These are phyloP conservation scores for Syzygium oleosum DNA, from an alignment of 345 rosid species.

Conservation along the genomic window DNA sequence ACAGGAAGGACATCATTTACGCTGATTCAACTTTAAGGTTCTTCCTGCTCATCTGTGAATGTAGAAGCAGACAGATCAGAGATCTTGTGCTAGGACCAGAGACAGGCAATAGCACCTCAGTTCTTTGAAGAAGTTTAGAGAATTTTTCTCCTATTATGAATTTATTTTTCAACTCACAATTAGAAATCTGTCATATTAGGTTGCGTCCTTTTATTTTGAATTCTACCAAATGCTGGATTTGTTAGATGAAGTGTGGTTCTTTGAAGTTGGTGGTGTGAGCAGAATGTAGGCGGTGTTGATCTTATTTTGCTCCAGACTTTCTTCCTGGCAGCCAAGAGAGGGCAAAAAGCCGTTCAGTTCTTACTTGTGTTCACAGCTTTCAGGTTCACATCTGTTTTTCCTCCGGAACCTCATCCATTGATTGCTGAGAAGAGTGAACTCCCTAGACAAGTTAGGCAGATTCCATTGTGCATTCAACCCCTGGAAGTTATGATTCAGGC, in stretches of 20 bases:
- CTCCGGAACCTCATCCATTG: conserved; percentile 85
- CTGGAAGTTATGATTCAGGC: conserved; percentile 95
- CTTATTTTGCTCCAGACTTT: not conserved
- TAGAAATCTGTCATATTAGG: not conserved
- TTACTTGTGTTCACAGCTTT: conserved; percentile 50
- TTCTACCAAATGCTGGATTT: not conserved
- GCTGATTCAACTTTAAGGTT: not conserved
- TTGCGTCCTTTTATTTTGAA: not conserved
- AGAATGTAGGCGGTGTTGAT: not conserved
- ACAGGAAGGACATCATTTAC: not conserved
- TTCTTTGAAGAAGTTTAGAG: not conserved
- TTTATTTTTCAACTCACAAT: not conserved
- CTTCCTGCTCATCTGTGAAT: not conserved
- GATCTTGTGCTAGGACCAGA: not conserved
- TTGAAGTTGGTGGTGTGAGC: not conserved
- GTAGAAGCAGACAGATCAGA: not conserved
- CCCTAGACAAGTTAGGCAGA: conserved; percentile 35
- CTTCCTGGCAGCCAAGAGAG: not conserved
- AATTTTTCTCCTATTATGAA: not conserved
- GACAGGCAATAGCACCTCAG: not conserved
- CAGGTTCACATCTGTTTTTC: conserved; percentile 82
- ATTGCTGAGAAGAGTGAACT: conserved; percentile 34
- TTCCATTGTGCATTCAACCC: conserved; percentile 59
- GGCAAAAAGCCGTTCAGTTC: conserved; percentile 1
- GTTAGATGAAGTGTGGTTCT: not conserved